Evolutionary conservation across 2,329 filamentous ascomycete genomes (phyloP).

Genomic region (Metarhizium humberi): DNA sequence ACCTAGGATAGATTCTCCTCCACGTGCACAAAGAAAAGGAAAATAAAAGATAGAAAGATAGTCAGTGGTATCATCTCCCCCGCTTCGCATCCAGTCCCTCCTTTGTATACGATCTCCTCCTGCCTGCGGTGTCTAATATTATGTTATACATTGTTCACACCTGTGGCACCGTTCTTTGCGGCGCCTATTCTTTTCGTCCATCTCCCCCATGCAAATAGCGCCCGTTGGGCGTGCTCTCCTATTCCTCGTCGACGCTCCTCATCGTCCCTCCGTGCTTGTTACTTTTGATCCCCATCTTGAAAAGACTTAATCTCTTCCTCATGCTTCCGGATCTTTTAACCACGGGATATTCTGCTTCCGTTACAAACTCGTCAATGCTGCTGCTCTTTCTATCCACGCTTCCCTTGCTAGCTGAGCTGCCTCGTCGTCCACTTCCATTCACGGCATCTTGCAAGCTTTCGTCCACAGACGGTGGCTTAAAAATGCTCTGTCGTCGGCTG

Average conservation of each 20-base stretch:
- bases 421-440: slow-evolving; percentile 8
- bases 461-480: slow-evolving; percentile 29
- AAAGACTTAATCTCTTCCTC: slow-evolving; percentile 67
- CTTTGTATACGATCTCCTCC: neutral
- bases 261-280: slow-evolving; percentile 45
- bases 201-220: slow-evolving; percentile 9
- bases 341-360: slow-evolving; percentile 19
- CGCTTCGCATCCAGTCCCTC: neutral
- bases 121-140: neutral
- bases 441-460: slow-evolving; percentile 12
- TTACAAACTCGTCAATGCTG: slow-evolving; percentile 14
- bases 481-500: slow-evolving; percentile 31
- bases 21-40: neutral
- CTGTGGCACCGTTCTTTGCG: neutral
- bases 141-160: neutral
- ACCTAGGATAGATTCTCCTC: neutral
- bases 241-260: slow-evolving; percentile 48
- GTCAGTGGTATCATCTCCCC: slow-evolving; percentile 1
- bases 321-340: slow-evolving; percentile 51
- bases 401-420: slow-evolving; percentile 16
- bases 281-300: slow-evolving; percentile 64
- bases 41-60: neutral
- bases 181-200: neutral
- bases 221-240: slow-evolving; percentile 12
- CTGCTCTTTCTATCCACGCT: slow-evolving; percentile 19